A percentile compares a stretch with the other conserved stretches of the same genome.
Evolutionary conservation across 2,329 filamentous ascomycete species (phyloP).

Genomic region (Immersiporthe knoxdaviesiana): DNA sequence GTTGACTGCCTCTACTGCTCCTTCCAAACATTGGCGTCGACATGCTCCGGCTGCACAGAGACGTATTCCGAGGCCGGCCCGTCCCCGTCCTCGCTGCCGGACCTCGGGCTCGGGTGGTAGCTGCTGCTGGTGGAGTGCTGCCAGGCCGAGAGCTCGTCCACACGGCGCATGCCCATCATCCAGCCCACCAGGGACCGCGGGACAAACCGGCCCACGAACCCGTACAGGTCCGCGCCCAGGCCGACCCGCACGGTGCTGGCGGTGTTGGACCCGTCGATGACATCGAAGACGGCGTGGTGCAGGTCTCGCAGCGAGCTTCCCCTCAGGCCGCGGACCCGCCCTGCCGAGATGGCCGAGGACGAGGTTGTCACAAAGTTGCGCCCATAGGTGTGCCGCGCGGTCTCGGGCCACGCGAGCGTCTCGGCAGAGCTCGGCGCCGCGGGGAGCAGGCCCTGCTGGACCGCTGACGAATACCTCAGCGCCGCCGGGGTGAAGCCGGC

Average conservation of each 20-base stretch:
- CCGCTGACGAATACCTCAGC: slow-evolving; percentile 37
- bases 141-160: slow-evolving; percentile 60
- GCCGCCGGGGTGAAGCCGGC: slow-evolving; percentile 59
- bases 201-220: slow-evolving; percentile 79
- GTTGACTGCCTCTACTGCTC: slow-evolving; percentile 37
- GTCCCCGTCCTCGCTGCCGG: slow-evolving; percentile 37
- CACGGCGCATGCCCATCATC: slow-evolving; percentile 83
- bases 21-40: slow-evolving; percentile 53
- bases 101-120: slow-evolving; percentile 34
- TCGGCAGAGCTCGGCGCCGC: slow-evolving; percentile 54
- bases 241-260: slow-evolving; percentile 75
- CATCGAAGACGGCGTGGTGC: slow-evolving; percentile 88
- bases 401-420: slow-evolving; percentile 66
- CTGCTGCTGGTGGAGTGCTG: slow-evolving; percentile 42
- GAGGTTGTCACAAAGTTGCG: slow-evolving; percentile 63
- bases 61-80: slow-evolving; percentile 50
- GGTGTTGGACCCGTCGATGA: slow-evolving; percentile 69
- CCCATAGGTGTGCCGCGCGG: slow-evolving; percentile 63
- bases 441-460: slow-evolving; percentile 42
- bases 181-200: slow-evolving; percentile 80
- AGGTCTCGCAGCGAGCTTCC: slow-evolving; percentile 77
- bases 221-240: slow-evolving; percentile 81
- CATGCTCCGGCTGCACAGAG: slow-evolving; percentile 50
- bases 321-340: slow-evolving; percentile 61
- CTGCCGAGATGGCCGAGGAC: slow-evolving; percentile 58